phyloP scores from a whole-genome alignment of 73 alveolate species.

The Paramecium bursaria region DNA sequence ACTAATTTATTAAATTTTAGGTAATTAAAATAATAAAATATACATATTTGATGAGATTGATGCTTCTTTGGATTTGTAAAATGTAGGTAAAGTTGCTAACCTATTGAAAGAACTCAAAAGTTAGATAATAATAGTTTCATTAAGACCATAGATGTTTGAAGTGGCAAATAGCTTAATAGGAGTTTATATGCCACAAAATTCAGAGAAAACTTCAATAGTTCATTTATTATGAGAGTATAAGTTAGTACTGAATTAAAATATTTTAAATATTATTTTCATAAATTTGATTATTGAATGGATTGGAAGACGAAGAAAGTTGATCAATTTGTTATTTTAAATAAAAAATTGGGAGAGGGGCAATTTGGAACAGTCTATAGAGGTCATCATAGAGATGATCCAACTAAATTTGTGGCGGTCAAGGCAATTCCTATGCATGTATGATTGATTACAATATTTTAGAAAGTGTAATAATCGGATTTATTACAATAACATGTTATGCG shows the following conservation, averaged over 20 bases:
- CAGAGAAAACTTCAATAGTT: too few species aligned
- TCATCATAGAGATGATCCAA: slow-evolving; percentile 59
- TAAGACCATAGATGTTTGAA: slow-evolving; percentile 68
- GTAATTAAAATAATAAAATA: too few species aligned
- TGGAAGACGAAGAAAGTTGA: slow-evolving; percentile 67
- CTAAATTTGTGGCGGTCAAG: slow-evolving; percentile 65
- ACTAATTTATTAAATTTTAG: slow-evolving; percentile 85
- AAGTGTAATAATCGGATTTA: not conserved
- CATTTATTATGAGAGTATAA: too few species aligned
- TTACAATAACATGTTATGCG: slow-evolving; percentile 34
- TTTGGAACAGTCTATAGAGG: slow-evolving; percentile 72
- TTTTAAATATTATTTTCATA: too few species aligned
- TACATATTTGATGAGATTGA: slow-evolving; percentile 91
- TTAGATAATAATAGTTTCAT: slow-evolving; percentile 58
- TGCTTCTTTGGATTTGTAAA: slow-evolving; percentile 77
- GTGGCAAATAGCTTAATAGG: slow-evolving; percentile 46
- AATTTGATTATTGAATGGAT: too few species aligned
- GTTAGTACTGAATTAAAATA: too few species aligned
- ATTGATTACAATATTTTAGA: not conserved
- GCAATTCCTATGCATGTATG: slow-evolving; percentile 63
- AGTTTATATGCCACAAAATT: slow-evolving; percentile 36
- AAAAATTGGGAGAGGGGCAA: slow-evolving; percentile 62
- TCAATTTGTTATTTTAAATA: slow-evolving; percentile 63
- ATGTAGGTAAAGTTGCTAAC: slow-evolving; percentile 36
- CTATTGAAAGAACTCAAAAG: slow-evolving; percentile 4